Percentiles rank a stretch among this genome's conserved stretches.
These are phyloP conservation scores for Phytopythium helicoides DNA, from an alignment of 352 stramenopile genomes.

Conservation along the genomic window DNA sequence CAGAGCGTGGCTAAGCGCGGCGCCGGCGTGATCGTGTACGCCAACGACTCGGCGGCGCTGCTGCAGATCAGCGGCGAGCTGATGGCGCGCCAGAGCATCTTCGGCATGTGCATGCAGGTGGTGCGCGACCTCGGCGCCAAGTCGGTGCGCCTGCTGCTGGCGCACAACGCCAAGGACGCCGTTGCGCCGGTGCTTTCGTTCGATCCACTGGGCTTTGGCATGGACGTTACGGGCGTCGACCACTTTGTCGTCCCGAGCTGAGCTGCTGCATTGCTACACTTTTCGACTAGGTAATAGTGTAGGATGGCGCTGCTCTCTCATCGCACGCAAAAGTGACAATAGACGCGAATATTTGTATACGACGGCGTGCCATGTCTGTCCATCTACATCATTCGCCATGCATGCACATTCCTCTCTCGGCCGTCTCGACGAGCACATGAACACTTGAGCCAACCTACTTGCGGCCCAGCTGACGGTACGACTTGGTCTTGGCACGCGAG, in stretches of 20 bases:
- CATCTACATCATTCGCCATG: background rate
- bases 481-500: conserved; percentile 38
- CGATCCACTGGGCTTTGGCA: conserved; percentile 66
- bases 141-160: conserved; percentile 54
- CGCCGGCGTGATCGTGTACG: conserved; percentile 57
- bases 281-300: conserved; percentile 2
- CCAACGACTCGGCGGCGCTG: conserved; percentile 53
- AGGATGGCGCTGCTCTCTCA: background rate
- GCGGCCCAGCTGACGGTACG: conserved; percentile 28
- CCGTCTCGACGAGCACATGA: too few relatives aligned
- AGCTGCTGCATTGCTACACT: conserved; percentile 7
- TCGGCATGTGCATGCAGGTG: conserved; percentile 82
- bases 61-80: conserved; percentile 77
- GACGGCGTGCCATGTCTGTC: too few relatives aligned
- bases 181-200: conserved; percentile 24
- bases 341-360: conserved; percentile 5
- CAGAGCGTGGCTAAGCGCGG: conserved; percentile 45
- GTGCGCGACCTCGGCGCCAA: conserved; percentile 45
- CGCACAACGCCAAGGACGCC: conserved; percentile 14
- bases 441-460: conserved; percentile 11
- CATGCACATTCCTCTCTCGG: too few relatives aligned
- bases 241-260: conserved; percentile 8
- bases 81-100: conserved; percentile 84
- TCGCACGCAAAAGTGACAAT: conserved; percentile 2
- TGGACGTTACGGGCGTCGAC: conserved; percentile 34